Conservation (phyloP, 768 basidiomycete species). For the Filobasidium wieringae region DNA sequence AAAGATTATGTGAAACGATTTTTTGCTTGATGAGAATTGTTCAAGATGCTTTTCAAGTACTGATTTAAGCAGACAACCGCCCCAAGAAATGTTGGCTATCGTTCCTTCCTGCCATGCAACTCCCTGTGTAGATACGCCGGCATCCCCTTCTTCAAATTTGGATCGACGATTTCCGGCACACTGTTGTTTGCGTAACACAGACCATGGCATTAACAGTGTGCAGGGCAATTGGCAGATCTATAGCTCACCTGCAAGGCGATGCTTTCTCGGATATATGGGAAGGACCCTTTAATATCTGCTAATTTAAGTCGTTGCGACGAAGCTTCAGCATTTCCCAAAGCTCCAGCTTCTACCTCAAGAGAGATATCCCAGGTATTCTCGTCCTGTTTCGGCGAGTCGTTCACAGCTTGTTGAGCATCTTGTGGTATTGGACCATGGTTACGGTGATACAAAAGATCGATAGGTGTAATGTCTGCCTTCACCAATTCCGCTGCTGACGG, state of each 20-base stretch:
- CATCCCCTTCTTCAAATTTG: constrained; percentile 15
- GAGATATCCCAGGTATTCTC: not conserved
- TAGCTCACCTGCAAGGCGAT: constrained; percentile 4
- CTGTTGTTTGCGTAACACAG: constrained; percentile 30
- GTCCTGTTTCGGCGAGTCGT: not conserved
- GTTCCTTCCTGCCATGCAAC: constrained; percentile 52
- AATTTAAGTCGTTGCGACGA: constrained; percentile 32
- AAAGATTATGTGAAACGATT: constrained; percentile 54
- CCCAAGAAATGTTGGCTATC: constrained; percentile 60
- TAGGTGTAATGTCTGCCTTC: constrained; percentile 53
- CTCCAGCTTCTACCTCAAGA: not conserved
- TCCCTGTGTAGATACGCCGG: constrained; percentile 13
- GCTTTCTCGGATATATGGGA: constrained; percentile 11
- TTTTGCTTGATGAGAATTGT: too few relatives aligned
- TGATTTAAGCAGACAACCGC: constrained; percentile 51
- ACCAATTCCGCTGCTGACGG: constrained; percentile 49
- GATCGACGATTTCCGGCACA: constrained; percentile 22
- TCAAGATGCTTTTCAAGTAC: constrained; percentile 45
- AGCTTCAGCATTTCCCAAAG: constrained; percentile 9
- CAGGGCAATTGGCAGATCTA: not conserved
- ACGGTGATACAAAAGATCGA: constrained; percentile 55
- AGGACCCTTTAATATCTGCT: constrained; percentile 18
- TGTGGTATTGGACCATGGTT: constrained; percentile 49
- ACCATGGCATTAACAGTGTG: constrained; percentile 46
- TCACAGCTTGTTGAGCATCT: not conserved